Percentiles rank a stretch among this genome's conserved stretches.
phyloP scores from a whole-genome alignment of 129 eudicot species.

The Gnaphalium uliginosum region DNA sequence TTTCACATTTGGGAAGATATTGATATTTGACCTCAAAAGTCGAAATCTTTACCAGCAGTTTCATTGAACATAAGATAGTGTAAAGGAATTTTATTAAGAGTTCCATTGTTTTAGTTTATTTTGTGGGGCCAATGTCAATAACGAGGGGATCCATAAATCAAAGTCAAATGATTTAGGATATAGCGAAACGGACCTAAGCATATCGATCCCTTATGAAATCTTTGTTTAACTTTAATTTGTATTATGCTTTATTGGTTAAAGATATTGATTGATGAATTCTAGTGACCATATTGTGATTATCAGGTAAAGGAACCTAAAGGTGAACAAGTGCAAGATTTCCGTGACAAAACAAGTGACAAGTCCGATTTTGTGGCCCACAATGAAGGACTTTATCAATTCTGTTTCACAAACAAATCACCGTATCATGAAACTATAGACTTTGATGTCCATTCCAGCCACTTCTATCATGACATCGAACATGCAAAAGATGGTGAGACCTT shows the following conservation, averaged over 20 bases:
- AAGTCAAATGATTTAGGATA: not conserved
- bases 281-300: constrained; percentile 20
- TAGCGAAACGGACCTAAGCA: not conserved
- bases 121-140: not conserved
- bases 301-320: constrained; percentile 91
- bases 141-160: not conserved
- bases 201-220: not conserved
- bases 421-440: constrained; percentile 84
- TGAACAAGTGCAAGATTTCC: constrained; percentile 76
- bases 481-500: constrained; percentile 80
- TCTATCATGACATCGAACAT: constrained; percentile 65
- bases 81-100: not conserved
- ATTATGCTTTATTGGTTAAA: not conserved
- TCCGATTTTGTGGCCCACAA: constrained; percentile 66
- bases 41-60: not conserved
- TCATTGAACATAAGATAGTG: not conserved
- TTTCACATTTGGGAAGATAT: not conserved
- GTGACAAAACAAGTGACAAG: constrained; percentile 74
- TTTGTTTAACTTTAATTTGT: not conserved
- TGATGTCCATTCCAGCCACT: constrained; percentile 70
- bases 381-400: constrained; percentile 76
- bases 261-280: not conserved
- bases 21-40: constrained; percentile 10
- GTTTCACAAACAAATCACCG: constrained; percentile 90
- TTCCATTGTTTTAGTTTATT: not conserved